Evolutionary conservation across 1,284 basidiomycete genomes (phyloP), one percentile per base, ranked within the genome.

Genomic region (Cutaneotrichosporon sp.): DNA sequence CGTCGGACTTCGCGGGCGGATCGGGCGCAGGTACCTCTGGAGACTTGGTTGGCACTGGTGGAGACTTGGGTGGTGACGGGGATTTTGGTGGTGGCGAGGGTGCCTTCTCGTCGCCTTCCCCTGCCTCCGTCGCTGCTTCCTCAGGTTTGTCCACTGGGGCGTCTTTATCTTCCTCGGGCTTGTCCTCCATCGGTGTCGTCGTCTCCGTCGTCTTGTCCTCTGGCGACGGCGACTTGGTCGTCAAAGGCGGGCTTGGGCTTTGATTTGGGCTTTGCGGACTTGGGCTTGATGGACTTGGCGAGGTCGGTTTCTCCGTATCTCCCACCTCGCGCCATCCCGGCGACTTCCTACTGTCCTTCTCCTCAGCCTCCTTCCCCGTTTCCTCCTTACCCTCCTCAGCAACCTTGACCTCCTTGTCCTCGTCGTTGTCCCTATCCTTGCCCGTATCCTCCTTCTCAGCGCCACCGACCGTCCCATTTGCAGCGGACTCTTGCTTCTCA

Each of bases 81-180:
- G n/a, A n/a, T n/a, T 31, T 31, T 31, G 29, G 29, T 31, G 29
- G 29, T 41, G 42, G 49, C 26, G 49, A 26, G 24, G 37, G 27
- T 5, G 38, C 19, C 20, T 29, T 19, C 17, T 57, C 46, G 24
- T 52, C 34, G 32, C 43, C 44, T n/a, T n/a, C n/a, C n/a, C n/a
- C n/a, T n/a, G n/a, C n/a, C n/a, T n/a, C n/a, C n/a, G n/a, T n/a
- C n/a, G n/a, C n/a, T 22, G 34, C 22, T 35, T 38, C 17, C 16
- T 29, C 25, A 20, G 26, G 32, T 31, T 27, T 52, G 29, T 34
- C 42, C 17, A n/a, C n/a, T n/a, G n/a, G n/a, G n/a, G n/a, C n/a
- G n/a, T 49, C 41, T 0, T 38, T 14, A 22, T 45, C 46, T 1
- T 22, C 46, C 5, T 10, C 2, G 47, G 20, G 12, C n/a, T 25